Percentiles rank a stretch among this genome's conserved stretches.
Evolutionary conservation across 139 green algal genomes (phyloP).

Genomic region (Ostreobium quekettii): DNA sequence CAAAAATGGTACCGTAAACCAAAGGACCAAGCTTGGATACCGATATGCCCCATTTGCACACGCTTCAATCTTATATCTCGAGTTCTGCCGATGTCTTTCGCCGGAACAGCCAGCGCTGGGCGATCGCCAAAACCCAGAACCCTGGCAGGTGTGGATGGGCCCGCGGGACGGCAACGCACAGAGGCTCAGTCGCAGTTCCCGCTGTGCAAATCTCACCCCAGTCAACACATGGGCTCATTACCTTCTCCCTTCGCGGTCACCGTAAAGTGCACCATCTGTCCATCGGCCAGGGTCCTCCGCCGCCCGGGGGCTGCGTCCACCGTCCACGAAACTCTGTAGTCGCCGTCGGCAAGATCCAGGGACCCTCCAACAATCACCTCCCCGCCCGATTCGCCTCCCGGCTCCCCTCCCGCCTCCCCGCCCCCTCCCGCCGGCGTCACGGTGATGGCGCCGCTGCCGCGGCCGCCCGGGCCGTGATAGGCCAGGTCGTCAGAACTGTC

Average conservation of each 20-base stretch:
- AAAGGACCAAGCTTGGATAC: too few species aligned
- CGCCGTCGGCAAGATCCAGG: constrained; percentile 6
- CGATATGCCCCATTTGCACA: too few species aligned
- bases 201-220: too few species aligned
- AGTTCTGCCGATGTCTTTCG: too few species aligned
- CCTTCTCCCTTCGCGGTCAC: constrained; percentile 4
- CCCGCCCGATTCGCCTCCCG: background rate
- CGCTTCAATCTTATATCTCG: too few species aligned
- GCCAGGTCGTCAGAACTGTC: background rate
- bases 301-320: background rate
- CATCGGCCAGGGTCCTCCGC: background rate
- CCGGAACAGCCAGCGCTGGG: too few species aligned
- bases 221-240: too few species aligned
- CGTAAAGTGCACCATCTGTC: constrained; percentile 2
- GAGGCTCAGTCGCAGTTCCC: too few species aligned
- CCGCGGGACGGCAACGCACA: too few species aligned
- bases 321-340: constrained; percentile 6
- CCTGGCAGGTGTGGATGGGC: too few species aligned
- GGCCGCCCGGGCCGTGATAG: constrained; percentile 2
- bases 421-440: background rate
- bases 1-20: too few species aligned
- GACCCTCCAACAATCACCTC: background rate
- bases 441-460: constrained; percentile 2
- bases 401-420: background rate
- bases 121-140: too few species aligned